Conservation (phyloP, 2,329 filamentous ascomycete species). For the Cladophialophora exuberans region DNA sequence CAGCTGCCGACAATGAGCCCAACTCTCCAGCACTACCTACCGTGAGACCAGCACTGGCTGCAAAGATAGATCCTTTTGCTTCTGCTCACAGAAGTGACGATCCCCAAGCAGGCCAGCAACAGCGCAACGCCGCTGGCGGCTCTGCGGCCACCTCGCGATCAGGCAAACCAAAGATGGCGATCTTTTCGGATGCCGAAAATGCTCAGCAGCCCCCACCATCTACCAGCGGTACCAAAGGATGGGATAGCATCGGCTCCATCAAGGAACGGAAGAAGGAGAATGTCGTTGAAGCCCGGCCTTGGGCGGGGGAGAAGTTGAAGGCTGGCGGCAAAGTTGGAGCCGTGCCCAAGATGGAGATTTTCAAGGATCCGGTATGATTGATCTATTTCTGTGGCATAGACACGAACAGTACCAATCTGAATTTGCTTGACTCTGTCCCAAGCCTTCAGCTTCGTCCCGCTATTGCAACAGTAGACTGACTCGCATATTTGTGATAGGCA, state of each 20-base stretch:
- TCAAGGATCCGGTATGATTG: slow-evolving; percentile 90
- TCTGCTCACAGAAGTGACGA: slow-evolving; percentile 56
- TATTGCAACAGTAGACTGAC: not conserved
- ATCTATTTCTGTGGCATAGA: slow-evolving; percentile 43
- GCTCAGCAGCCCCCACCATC: slow-evolving; percentile 59
- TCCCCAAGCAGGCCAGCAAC: slow-evolving; percentile 66
- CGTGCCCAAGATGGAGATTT: slow-evolving; percentile 82
- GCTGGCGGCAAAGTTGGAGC: slow-evolving; percentile 79
- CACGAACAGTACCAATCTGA: slow-evolving; percentile 17
- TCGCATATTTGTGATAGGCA: slow-evolving; percentile 47
- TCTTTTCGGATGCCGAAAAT: slow-evolving; percentile 80
- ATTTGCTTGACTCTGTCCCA: not conserved
- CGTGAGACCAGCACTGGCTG: slow-evolving; percentile 78
- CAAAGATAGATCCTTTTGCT: slow-evolving; percentile 83
- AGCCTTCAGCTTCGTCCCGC: not conserved
- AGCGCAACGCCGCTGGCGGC: slow-evolving; percentile 44
- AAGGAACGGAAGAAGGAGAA: slow-evolving; percentile 95
- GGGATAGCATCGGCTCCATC: slow-evolving; percentile 89
- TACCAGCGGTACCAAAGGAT: slow-evolving; percentile 66
- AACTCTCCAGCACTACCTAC: slow-evolving; percentile 85
- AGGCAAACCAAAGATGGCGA: slow-evolving; percentile 79
- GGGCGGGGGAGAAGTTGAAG: slow-evolving; percentile 89
- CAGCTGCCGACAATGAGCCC: slow-evolving; percentile 66
- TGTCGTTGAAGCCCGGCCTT: slow-evolving; percentile 78
- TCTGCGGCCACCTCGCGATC: slow-evolving; percentile 61